These are phyloP conservation scores for Raffaelea ambrosiae DNA, from an alignment of 2,329 filamentous ascomycete species.

Conservation along the genomic window DNA sequence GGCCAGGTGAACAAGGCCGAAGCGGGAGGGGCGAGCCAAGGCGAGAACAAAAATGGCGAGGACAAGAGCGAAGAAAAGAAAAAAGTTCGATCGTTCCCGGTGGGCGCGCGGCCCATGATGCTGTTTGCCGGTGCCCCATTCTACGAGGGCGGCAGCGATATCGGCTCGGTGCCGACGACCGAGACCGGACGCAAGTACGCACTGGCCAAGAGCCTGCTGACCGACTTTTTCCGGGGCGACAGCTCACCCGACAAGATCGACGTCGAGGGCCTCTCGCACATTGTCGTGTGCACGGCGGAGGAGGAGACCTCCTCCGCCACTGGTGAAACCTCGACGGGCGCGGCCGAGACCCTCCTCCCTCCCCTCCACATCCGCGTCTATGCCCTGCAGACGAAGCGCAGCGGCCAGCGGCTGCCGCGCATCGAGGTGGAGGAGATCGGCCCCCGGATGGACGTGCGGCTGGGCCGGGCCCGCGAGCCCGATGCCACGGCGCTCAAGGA, in stretches of 20 bases:
- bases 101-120: constrained; percentile 83
- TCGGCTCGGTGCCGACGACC: constrained; percentile 42
- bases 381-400: constrained; percentile 76
- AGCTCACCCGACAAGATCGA: constrained; percentile 70
- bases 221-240: constrained; percentile 87
- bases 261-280: constrained; percentile 88
- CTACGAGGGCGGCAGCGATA: constrained; percentile 55
- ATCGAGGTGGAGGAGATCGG: constrained; percentile 42
- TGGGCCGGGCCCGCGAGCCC: constrained; percentile 72
- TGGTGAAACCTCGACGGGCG: too few relatives aligned
- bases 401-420: constrained; percentile 76
- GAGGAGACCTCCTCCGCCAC: constrained; percentile 34
- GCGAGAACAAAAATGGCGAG: not conserved
- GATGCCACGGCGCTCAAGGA: constrained; percentile 78
- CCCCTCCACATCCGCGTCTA: constrained; percentile 68
- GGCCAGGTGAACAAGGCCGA: constrained; percentile 54
- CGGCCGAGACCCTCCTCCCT: constrained; percentile 31
- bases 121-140: constrained; percentile 70
- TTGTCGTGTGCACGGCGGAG: constrained; percentile 72
- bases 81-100: constrained; percentile 47
- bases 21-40: not conserved
- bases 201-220: constrained; percentile 75
- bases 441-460: constrained; percentile 81
- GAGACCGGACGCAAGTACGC: constrained; percentile 45
- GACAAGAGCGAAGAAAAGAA: not conserved